A percentile compares a stretch with the other conserved stretches of the same genome.
Conservation (phyloP, 2,329 filamentous ascomycete species). For the Alternaria sp. region DNA sequence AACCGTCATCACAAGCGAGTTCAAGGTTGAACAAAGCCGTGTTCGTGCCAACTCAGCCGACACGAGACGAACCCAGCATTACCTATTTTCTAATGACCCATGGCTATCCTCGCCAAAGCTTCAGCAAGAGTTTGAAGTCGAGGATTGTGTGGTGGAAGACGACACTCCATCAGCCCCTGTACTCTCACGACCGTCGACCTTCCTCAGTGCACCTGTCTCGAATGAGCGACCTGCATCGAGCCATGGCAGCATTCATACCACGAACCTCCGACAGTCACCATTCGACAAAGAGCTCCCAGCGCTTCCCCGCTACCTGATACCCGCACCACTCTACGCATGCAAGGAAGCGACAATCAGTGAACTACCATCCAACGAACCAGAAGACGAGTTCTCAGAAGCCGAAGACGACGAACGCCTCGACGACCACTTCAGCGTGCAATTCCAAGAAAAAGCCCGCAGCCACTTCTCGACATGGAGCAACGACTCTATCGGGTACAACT, state of each 20-base stretch:
- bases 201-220: conserved; percentile 25
- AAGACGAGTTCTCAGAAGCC: conserved; percentile 25
- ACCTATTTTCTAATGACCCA: conserved; percentile 40
- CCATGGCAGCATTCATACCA: conserved; percentile 30
- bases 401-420: conserved; percentile 25
- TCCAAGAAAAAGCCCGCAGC: conserved; percentile 34
- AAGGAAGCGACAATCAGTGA: conserved; percentile 22
- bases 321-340: conserved; percentile 44
- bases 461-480: conserved; percentile 49
- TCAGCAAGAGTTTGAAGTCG: conserved; percentile 23
- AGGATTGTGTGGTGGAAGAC: conserved; percentile 25
- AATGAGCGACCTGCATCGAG: conserved; percentile 44
- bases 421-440: conserved; percentile 21
- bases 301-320: conserved; percentile 42
- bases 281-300: conserved; percentile 44
- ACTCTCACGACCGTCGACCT: conserved; percentile 29
- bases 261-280: conserved; percentile 26
- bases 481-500: conserved; percentile 38
- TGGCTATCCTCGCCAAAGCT: conserved; percentile 40
- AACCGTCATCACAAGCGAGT: conserved; percentile 24
- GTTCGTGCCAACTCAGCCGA: conserved; percentile 45
- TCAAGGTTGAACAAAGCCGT: conserved; percentile 28
- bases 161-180: conserved; percentile 31
- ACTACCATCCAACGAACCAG: conserved; percentile 16
- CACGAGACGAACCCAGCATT: conserved; percentile 36